Percentiles rank a stretch among this genome's conserved stretches.
Conservation (phyloP, 805 yeast genomes). For the Yamadazyma scolyti region DNA sequence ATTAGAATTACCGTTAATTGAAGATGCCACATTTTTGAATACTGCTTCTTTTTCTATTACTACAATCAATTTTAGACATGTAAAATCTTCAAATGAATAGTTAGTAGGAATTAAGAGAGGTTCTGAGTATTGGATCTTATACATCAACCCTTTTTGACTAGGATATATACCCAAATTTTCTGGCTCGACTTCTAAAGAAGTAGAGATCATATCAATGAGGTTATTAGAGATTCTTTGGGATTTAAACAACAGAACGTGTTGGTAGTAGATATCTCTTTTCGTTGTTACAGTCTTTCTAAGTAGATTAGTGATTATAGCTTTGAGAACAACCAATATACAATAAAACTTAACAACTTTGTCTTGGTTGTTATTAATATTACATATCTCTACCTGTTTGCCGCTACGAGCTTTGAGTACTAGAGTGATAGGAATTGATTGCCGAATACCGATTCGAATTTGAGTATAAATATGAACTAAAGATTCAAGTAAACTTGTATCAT, state of each 20-base stretch:
- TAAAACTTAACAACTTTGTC: too few species aligned
- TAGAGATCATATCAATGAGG: slow-evolving; percentile 34
- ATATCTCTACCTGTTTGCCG: too few species aligned
- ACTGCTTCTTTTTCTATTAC: slow-evolving; percentile 41
- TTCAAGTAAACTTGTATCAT: too few species aligned
- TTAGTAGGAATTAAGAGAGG: slow-evolving; percentile 18
- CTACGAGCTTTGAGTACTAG: too few species aligned
- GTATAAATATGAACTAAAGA: too few species aligned
- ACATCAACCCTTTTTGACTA: slow-evolving; percentile 55
- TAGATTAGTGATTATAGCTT: slow-evolving; percentile 1
- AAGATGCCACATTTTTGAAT: slow-evolving; percentile 27
- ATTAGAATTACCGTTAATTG: slow-evolving; percentile 5
- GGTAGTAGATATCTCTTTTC: slow-evolving; percentile 56
- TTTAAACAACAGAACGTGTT: slow-evolving; percentile 48
- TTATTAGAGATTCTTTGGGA: slow-evolving; percentile 40
- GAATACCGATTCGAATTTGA: too few species aligned
- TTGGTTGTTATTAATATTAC: too few species aligned
- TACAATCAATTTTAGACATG: slow-evolving; percentile 13
- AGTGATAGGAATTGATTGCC: too few species aligned
- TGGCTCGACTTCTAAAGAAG: slow-evolving; percentile 34
- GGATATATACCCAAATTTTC: slow-evolving; percentile 45
- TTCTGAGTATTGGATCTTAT: slow-evolving; percentile 5
- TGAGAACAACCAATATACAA: slow-evolving; percentile 2
- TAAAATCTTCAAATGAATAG: not conserved
- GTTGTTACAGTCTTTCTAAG: too few species aligned